Base-by-base conservation (phyloP, 192 early-diverging fungal species). In the Gaertneriomyces semiglobifer region DNA sequence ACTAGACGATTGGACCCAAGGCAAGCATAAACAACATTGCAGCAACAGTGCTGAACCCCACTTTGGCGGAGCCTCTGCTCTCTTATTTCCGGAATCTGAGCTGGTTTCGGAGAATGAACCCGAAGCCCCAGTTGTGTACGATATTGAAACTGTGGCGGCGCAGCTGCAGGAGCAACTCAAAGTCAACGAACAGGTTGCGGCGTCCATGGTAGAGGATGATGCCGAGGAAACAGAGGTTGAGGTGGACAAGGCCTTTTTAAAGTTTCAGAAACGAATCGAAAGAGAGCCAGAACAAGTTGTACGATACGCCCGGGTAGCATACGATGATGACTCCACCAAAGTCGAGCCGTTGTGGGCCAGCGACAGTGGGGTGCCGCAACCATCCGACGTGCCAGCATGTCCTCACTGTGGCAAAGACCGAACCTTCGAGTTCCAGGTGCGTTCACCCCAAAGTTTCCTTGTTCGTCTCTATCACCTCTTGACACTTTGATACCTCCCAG, bases 351-450 rank as follows among this genome's bases (percentile, higher is more conserved):
- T 98, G 64, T 93, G 88, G 79, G 94, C 92, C 10, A 89, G 89
- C 64, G 84, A 90, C 55, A 54, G 67, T 33, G 85, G 79, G 7
- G 83, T 82, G 59, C 92, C 93, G 11, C 41, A 46, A 47, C 56
- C 60, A 6, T 66, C 50, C 5, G 81, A 84, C 51, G 82, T 93
- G 43, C 81, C 86, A 9, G 42, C 68, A 0, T 98, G 96, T 75
- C 77, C 80, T 14, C 68, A 78, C 56, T 98, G 96, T 72, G 79
- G 83, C 3, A 82, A 81, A 8, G 68, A 73, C 14, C 81, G 93
- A 38, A 83, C 88, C 33, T 94, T 96, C 71, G 96, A 98, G 75
- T 93, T 96, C 70, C 96, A 98, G 77, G 84, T 88, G 64, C 41
- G 44, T 18, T 62, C 43, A 39, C 19, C 38, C 52, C n/a, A 16